Conservation (phyloP, 192 early-diverging fungal genomes). For the Rhizoclosmatium sp. region DNA sequence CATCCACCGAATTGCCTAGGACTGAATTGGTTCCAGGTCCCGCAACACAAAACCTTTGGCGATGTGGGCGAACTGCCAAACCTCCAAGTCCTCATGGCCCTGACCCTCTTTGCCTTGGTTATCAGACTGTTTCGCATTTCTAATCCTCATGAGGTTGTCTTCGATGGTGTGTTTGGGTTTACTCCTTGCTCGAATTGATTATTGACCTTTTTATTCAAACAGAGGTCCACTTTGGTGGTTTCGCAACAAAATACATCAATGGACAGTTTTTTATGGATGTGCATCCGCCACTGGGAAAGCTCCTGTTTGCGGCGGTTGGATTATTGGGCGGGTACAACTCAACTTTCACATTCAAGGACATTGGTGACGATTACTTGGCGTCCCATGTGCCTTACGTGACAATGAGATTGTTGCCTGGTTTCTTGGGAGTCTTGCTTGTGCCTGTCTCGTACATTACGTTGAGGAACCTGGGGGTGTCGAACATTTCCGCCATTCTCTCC, state of each 20-base stretch:
- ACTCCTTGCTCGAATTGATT: not conserved
- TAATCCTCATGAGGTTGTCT: conserved; percentile 56
- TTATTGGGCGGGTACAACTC: conserved; percentile 59
- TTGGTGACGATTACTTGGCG: conserved; percentile 86
- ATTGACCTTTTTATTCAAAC: not conserved
- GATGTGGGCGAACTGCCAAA: conserved; percentile 41
- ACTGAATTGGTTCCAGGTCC: not conserved
- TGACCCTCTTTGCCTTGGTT: conserved; percentile 47
- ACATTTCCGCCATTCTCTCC: conserved; percentile 48
- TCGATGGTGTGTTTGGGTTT: conserved; percentile 62
- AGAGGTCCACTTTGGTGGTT: conserved; percentile 39
- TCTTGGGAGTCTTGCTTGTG: conserved; percentile 80
- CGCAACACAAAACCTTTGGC: conserved; percentile 19
- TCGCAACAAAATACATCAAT: conserved; percentile 61
- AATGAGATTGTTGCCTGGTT: conserved; percentile 81
- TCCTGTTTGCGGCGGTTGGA: conserved; percentile 55
- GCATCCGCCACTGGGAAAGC: conserved; percentile 61
- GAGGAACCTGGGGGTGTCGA: conserved; percentile 55
- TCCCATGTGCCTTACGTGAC: conserved; percentile 88
- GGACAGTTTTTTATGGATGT: conserved; percentile 60
- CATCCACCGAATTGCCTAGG: not conserved
- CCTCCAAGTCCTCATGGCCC: conserved; percentile 36
- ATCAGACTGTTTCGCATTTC: conserved; percentile 55
- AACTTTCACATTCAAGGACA: conserved; percentile 67
- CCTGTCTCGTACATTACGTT: conserved; percentile 63